Evolutionary conservation across 2,329 filamentous ascomycete genomes (phyloP).

Genomic region (Xylariaceae sp.): DNA sequence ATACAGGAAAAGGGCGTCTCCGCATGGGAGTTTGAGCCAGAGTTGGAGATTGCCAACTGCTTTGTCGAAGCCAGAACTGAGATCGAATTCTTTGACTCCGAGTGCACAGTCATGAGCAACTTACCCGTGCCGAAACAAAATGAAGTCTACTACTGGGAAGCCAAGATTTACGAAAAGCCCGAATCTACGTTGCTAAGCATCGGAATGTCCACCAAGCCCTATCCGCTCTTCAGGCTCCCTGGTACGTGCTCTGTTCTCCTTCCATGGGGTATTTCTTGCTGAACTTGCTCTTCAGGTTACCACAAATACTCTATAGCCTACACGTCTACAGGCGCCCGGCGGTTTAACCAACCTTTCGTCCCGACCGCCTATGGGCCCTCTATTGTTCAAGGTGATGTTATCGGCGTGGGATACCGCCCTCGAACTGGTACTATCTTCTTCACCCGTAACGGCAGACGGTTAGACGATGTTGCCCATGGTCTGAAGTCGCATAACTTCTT

Average conservation of each 20-base stretch:
- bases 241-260: slow-evolving; percentile 51
- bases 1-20: slow-evolving; percentile 99
- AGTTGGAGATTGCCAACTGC: slow-evolving; percentile 96
- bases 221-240: slow-evolving; percentile 87
- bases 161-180: slow-evolving; percentile 96
- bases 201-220: slow-evolving; percentile 94
- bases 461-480: slow-evolving; percentile 90
- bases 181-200: slow-evolving; percentile 83
- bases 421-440: slow-evolving; percentile 95
- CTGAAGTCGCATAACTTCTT: slow-evolving; percentile 96
- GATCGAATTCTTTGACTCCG: slow-evolving; percentile 97
- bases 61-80: slow-evolving; percentile 96
- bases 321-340: slow-evolving; percentile 76
- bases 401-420: slow-evolving; percentile 91
- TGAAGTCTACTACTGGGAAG: slow-evolving; percentile 99
- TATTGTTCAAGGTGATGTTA: slow-evolving; percentile 88
- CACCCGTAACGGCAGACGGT: slow-evolving; percentile 93
- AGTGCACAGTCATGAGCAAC: slow-evolving; percentile 96
- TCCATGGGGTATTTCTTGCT: slow-evolving; percentile 2
- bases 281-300: slow-evolving; percentile 54
- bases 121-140: slow-evolving; percentile 97
- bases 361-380: slow-evolving; percentile 74
- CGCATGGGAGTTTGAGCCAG: slow-evolving; percentile 99
- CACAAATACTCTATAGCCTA: slow-evolving; percentile 93
- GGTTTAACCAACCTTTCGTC: slow-evolving; percentile 88